Evolutionary conservation across 495 filamentous ascomycete genomes (phyloP).

Genomic region (Tuber melanosporum): DNA sequence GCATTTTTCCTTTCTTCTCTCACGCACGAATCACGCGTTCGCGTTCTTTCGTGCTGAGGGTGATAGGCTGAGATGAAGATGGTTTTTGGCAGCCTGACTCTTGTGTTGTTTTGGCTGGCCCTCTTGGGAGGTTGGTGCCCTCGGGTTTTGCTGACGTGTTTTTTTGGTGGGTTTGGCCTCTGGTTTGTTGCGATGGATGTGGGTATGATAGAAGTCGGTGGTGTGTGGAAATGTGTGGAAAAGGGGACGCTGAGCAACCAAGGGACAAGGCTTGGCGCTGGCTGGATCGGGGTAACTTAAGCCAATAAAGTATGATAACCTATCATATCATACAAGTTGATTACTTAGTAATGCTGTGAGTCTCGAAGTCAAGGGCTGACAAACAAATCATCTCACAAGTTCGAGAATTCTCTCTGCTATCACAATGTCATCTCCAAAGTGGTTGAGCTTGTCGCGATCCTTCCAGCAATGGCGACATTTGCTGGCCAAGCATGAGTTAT

Average conservation of each 20-base stretch:
- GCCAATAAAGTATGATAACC: neutral
- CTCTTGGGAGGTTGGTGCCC: conserved; percentile 6
- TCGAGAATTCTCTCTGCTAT: neutral
- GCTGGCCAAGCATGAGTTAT: neutral
- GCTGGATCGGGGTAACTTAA: neutral
- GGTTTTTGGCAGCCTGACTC: neutral
- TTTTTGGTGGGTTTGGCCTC: neutral
- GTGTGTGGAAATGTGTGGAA: neutral
- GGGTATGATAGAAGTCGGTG: neutral
- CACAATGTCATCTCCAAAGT: neutral
- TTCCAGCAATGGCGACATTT: neutral
- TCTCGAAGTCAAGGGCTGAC: neutral
- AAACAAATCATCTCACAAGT: neutral
- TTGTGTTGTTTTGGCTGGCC: neutral
- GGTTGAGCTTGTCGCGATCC: neutral
- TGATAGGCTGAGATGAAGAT: neutral
- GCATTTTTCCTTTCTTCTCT: conserved; percentile 26
- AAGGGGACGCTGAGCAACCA: neutral
- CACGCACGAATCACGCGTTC: neutral
- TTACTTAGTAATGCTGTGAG: neutral
- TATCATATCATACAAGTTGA: neutral
- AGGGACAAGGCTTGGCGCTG: neutral
- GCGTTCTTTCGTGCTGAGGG: conserved; percentile 2
- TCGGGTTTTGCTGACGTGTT: neutral
- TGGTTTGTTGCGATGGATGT: neutral